Evolutionary conservation across 1,284 basidiomycete species (phyloP), one percentile per base, ranked within the genome.

Genomic region (Cutaneotrichosporon cyanovorans): DNA sequence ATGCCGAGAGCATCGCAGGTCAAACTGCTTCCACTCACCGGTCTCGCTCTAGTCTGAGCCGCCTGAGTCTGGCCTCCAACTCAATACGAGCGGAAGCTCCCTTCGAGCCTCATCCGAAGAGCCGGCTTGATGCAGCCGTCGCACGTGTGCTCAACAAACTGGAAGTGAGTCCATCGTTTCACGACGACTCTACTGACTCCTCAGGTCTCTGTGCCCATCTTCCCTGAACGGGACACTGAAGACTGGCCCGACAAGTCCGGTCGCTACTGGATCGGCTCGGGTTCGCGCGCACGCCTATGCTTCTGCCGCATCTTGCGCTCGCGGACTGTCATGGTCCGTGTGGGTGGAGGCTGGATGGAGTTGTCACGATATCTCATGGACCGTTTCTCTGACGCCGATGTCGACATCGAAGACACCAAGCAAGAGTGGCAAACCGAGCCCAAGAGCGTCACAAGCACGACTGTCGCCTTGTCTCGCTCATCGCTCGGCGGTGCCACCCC

Each of bases 341-440:
- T 92, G 15, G 89, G 90, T 23, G 90, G 90, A 37, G 90, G 90
- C n/a, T 93, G 90, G 90, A 75, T 80, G 45, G 89, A 92, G 67
- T 71, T 93, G 48, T 87, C 86, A 11, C 88, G 88, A 65, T 91
- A 91, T 70, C 83, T 91, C 53, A 78, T 82, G 57, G 81, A 83
- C 50, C 87, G 91, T 64, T 89, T 87, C 63, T 83, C 84, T 19
- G 85, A 88, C 46, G 78, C 81, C 45, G 82, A 89, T 63, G 40
- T 15, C 25, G 40, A 12, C 25, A 28, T 28, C 25, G 25, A 28
- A 28, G 7, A 28, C n/a, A n/a, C n/a, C n/a, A 22, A 36, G 19
- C 25, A 22, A 1, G 42, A 45, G n/a, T 51, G 50, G 50, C 43
- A 31, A 30, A 30, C 35, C 4, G 32, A 37, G 7, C 50, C 46